Evolutionary conservation across 208 protist species (phyloP).

Genomic region (Acanthamoeba royreba): DNA sequence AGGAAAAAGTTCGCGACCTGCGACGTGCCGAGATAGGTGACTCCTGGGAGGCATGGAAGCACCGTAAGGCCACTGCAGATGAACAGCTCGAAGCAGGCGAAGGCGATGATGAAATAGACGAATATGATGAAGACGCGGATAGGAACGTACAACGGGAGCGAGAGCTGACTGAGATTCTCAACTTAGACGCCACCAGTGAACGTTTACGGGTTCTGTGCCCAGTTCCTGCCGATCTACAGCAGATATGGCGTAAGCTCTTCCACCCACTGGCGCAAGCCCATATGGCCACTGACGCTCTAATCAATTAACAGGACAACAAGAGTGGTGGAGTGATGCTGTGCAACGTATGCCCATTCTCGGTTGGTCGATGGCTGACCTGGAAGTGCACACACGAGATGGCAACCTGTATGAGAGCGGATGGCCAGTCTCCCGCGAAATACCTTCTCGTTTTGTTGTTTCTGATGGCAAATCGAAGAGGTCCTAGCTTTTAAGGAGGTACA

Average conservation of each 20-base stretch:
- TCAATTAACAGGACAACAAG: neutral
- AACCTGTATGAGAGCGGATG: neutral
- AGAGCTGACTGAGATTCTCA: neutral
- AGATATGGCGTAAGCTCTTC: neutral
- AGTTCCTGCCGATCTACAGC: neutral
- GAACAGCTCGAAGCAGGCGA: neutral
- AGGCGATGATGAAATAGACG: neutral
- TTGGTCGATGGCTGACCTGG: neutral
- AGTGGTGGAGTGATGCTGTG: neutral
- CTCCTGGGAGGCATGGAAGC: neutral
- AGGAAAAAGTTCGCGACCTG: neutral
- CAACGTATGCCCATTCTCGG: neutral
- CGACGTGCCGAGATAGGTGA: neutral
- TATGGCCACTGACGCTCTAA: too few relatives aligned
- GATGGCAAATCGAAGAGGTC: too few relatives aligned
- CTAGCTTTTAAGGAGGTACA: too few relatives aligned
- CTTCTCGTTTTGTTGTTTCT: neutral
- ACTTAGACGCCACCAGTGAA: neutral
- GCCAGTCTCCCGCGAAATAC: neutral
- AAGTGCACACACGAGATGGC: neutral
- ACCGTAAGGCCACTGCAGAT: neutral
- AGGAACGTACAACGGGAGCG: neutral
- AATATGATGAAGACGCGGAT: neutral
- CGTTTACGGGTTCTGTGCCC: neutral
- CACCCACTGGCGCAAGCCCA: too few relatives aligned